Conservation (phyloP, 2,329 filamentous ascomycete genomes). For the Ascochyta clinopodiicola region DNA sequence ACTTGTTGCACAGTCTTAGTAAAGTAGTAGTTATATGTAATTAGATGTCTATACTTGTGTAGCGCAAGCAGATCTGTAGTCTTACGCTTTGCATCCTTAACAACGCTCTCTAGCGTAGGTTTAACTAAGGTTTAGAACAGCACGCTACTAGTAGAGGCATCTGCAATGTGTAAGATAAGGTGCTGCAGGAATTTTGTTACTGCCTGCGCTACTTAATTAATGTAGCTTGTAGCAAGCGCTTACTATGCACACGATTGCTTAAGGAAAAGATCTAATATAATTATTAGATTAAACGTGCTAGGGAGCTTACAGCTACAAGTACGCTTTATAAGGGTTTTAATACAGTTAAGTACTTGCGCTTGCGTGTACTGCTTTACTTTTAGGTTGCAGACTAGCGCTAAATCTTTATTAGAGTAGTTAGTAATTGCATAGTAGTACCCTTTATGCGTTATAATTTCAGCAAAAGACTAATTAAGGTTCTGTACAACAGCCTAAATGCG, state of each 20-base stretch:
- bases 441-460: constrained; percentile 25
- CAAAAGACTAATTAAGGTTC: constrained; percentile 28
- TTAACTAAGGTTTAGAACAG: neutral
- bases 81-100: neutral
- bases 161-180: neutral
- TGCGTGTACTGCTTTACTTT: neutral
- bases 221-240: constrained; percentile 42
- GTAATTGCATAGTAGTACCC: constrained; percentile 29
- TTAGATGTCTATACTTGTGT: constrained; percentile 39
- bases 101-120: neutral
- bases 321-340: neutral
- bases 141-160: neutral
- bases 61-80: constrained; percentile 1
- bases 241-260: constrained; percentile 65
- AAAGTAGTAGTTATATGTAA: constrained; percentile 52
- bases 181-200: neutral
- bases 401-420: constrained; percentile 37
- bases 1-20: constrained; percentile 45
- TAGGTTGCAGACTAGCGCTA: neutral
- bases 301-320: constrained; percentile 63
- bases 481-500: constrained; percentile 28
- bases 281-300: constrained; percentile 65
- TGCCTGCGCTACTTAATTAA: neutral
- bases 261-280: constrained; percentile 65
- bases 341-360: neutral